Evolutionary conservation across 2,329 filamentous ascomycete genomes (phyloP).

Genomic region (Phialophora tarda): DNA sequence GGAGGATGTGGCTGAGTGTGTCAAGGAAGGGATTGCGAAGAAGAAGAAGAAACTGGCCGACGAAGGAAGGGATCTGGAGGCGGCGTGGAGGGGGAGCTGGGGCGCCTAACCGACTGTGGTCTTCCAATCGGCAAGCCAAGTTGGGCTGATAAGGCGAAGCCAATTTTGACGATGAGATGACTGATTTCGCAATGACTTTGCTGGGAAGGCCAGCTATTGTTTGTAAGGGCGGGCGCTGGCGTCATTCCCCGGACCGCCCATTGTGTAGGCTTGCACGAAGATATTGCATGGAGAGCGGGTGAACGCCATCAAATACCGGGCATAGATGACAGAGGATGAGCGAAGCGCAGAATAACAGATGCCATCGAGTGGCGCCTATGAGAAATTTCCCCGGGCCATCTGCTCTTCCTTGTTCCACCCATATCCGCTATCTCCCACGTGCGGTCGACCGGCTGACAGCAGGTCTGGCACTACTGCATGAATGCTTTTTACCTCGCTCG

Average conservation of each 20-base stretch:
- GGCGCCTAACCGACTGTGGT: slow-evolving; percentile 3
- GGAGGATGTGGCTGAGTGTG: slow-evolving; percentile 52
- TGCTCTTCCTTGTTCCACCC: no score
- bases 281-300: no score
- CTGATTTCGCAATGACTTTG: neutral
- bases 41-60: slow-evolving; percentile 39
- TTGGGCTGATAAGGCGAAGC: neutral
- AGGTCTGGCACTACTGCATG: no score
- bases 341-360: no score
- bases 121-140: neutral
- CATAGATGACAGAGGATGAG: no score
- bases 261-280: neutral
- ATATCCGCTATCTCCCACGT: no score
- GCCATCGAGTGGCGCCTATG: no score
- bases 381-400: no score
- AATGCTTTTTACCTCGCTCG: no score
- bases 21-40: slow-evolving; percentile 45
- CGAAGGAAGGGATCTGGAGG: slow-evolving; percentile 27
- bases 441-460: no score
- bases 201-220: neutral
- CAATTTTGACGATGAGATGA: neutral
- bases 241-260: neutral
- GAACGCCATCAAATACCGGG: no score
- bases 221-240: neutral
- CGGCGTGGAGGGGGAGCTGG: slow-evolving; percentile 36